Percentiles rank a stretch among this genome's conserved stretches.
Evolutionary conservation across 257 asterid genomes (phyloP).

Genomic region (Solanum chilense): DNA sequence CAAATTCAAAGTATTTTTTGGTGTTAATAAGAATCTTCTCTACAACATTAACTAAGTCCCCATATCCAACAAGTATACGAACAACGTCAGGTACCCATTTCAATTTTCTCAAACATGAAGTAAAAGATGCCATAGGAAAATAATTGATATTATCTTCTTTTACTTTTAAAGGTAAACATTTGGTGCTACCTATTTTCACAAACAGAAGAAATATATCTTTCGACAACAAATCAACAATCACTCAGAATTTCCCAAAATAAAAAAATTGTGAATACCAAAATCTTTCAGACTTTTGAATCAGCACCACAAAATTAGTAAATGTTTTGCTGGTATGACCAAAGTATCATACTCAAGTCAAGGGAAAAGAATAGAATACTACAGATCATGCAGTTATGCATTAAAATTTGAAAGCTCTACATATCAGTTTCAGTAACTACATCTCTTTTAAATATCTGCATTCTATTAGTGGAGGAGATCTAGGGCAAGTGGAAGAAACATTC

Average conservation of each 20-base stretch:
- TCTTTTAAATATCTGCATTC: no score
- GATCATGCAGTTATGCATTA: no score
- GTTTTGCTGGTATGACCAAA: not conserved
- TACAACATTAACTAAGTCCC: not conserved
- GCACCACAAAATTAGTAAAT: not conserved
- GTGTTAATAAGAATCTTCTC: not conserved
- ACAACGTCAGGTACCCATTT: not conserved
- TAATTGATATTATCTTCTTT: not conserved
- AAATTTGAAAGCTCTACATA: no score
- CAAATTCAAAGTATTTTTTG: not conserved
- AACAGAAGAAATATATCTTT: not conserved
- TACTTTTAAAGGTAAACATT: not conserved
- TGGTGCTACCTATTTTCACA: not conserved
- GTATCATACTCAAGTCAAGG: not conserved
- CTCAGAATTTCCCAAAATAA: not conserved
- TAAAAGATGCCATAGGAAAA: not conserved
- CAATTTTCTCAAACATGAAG: not conserved
- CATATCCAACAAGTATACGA: not conserved
- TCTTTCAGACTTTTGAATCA: not conserved
- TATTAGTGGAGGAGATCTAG: no score
- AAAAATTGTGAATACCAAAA: not conserved
- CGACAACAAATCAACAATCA: not conserved
- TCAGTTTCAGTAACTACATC: no score
- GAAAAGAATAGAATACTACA: not conserved
- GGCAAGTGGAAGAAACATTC: no score